These are phyloP conservation scores for Talaromyces proteolyticus DNA, from an alignment of 495 filamentous ascomycete species.

Conservation along the genomic window DNA sequence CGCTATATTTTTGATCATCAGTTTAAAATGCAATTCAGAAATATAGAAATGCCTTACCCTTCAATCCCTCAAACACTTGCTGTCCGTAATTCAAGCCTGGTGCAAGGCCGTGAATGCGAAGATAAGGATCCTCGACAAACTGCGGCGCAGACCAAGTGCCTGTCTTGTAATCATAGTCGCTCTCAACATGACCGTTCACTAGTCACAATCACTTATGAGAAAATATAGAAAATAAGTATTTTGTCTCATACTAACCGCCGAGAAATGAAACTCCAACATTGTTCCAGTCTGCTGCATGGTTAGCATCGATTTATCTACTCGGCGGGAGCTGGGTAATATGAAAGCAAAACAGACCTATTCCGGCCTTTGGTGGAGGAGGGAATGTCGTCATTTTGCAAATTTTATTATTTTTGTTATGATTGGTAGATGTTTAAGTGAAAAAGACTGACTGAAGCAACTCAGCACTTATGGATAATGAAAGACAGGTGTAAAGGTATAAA, in stretches of 20 bases:
- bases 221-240: neutral
- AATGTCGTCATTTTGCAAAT: too few relatives aligned
- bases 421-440: too few relatives aligned
- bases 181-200: constrained; percentile 45
- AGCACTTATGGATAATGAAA: too few relatives aligned
- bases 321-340: too few relatives aligned
- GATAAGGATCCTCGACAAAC: constrained; percentile 35
- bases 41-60: constrained; percentile 25
- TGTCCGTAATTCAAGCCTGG: constrained; percentile 42
- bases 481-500: too few relatives aligned
- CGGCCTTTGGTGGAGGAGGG: constrained; percentile 73
- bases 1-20: constrained; percentile 17
- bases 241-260: constrained; percentile 52
- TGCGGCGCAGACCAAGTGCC: constrained; percentile 29
- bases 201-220: neutral
- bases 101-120: constrained; percentile 36
- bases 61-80: constrained; percentile 25
- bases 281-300: constrained; percentile 58
- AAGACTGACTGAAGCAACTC: too few relatives aligned
- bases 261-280: constrained; percentile 85
- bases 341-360: constrained; percentile 58
- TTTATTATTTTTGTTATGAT: neutral
- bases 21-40: neutral
- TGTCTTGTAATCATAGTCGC: constrained; percentile 22
- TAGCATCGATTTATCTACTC: neutral